Evolutionary conservation across 2,329 filamentous ascomycete species (phyloP).

Genomic region (Bipolaris oryzae): DNA sequence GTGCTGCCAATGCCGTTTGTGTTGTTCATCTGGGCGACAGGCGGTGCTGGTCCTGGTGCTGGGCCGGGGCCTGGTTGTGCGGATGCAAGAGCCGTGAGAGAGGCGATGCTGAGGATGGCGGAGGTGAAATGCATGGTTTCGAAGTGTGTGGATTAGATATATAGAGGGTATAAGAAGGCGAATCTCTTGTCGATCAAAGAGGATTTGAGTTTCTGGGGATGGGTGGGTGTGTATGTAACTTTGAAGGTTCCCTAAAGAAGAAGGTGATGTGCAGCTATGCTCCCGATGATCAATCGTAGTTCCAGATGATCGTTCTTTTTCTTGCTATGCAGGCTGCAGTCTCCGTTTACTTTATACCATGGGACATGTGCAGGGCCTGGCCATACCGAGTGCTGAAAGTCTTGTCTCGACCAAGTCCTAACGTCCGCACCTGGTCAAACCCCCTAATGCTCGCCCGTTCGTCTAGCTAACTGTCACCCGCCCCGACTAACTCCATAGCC

Average conservation of each 20-base stretch:
- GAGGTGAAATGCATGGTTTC: conserved; percentile 5
- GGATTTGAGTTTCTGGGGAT: too few relatives aligned
- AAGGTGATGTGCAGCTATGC: neutral
- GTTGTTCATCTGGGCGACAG: conserved; percentile 23
- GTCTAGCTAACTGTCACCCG: too few relatives aligned
- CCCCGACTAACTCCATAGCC: too few relatives aligned
- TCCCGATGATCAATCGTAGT: neutral
- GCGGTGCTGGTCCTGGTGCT: neutral
- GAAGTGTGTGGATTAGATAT: neutral
- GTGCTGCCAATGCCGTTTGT: conserved; percentile 34
- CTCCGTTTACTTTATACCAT: neutral
- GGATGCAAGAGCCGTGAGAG: conserved; percentile 12
- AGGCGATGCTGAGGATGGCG: conserved; percentile 11
- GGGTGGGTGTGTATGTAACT: neutral
- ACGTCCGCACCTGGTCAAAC: neutral
- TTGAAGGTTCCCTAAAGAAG: neutral
- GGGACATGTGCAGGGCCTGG: neutral
- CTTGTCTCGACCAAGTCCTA: neutral
- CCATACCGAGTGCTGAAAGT: neutral
- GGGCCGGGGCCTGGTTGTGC: too few relatives aligned
- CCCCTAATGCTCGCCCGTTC: neutral
- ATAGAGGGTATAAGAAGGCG: neutral
- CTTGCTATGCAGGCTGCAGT: neutral
- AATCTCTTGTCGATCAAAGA: neutral
- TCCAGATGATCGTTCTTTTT: too few relatives aligned